phyloP scores from a whole-genome alignment of 352 stramenopile species.

The Globisporangium carolinianum region DNA sequence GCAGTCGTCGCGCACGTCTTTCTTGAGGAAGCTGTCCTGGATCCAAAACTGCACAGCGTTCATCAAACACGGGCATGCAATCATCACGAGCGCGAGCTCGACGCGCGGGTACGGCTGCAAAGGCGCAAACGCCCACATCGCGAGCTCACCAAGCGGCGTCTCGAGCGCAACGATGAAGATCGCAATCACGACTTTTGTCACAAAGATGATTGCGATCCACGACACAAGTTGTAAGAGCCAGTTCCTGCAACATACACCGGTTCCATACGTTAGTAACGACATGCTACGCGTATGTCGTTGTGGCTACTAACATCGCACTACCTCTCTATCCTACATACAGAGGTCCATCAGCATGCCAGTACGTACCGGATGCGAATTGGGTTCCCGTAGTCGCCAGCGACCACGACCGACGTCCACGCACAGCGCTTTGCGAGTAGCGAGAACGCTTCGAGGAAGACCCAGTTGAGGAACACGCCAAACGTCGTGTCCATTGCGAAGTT shows the following conservation, averaged over 20 bases:
- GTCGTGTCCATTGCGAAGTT: slow-evolving; percentile 87
- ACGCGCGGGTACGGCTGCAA: slow-evolving; percentile 55
- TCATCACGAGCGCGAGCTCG: slow-evolving; percentile 83
- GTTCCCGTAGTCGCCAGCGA: slow-evolving; percentile 74
- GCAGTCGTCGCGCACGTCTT: slow-evolving; percentile 61
- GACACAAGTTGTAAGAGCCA: slow-evolving; percentile 74
- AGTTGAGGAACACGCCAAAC: slow-evolving; percentile 81
- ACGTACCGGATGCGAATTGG: slow-evolving; percentile 40
- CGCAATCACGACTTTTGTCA: slow-evolving; percentile 74
- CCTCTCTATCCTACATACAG: too few relatives aligned
- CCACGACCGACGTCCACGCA: slow-evolving; percentile 50
- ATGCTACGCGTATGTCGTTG: too few relatives aligned
- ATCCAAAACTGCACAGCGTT: slow-evolving; percentile 88
- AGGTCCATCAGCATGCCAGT: background rate
- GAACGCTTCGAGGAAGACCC: slow-evolving; percentile 56
- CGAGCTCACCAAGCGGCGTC: slow-evolving; percentile 49
- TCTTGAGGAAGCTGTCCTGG: slow-evolving; percentile 88
- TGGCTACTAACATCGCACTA: too few relatives aligned
- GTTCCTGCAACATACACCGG: slow-evolving; percentile 12
- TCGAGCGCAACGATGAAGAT: slow-evolving; percentile 66
- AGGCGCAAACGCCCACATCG: slow-evolving; percentile 62
- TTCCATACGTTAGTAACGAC: too few relatives aligned
- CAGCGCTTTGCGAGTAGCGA: slow-evolving; percentile 47
- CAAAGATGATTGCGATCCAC: slow-evolving; percentile 79
- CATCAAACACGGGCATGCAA: slow-evolving; percentile 83